Evolutionary conservation across 2,329 filamentous ascomycete genomes (phyloP).

Genomic region (Emergomyces pasteurianus): DNA sequence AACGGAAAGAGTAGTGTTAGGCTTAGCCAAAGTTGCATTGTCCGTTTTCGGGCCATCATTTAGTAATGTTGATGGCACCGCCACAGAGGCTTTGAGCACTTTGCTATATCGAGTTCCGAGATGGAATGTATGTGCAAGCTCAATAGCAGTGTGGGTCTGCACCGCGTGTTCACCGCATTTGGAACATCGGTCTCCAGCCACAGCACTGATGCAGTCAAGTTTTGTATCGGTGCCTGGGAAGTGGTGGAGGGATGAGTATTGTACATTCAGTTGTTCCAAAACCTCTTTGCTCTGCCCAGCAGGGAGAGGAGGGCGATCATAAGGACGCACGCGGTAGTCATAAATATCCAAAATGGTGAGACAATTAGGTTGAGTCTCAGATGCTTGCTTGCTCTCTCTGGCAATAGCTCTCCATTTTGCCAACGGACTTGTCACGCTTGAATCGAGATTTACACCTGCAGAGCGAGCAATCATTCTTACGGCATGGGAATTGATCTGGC

Average conservation of each 20-base stretch:
- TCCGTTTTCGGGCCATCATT: constrained; percentile 5
- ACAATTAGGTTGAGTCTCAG: not conserved
- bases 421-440: constrained; percentile 51
- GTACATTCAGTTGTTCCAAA: constrained; percentile 15
- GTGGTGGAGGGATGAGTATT: constrained; percentile 24
- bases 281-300: constrained; percentile 17
- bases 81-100: constrained; percentile 55
- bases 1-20: constrained; percentile 19
- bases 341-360: constrained; percentile 28
- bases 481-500: constrained; percentile 46
- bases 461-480: constrained; percentile 45
- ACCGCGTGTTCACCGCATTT: constrained; percentile 54
- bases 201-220: constrained; percentile 54
- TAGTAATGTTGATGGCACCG: constrained; percentile 8
- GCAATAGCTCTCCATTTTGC: constrained; percentile 41
- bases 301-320: constrained; percentile 27
- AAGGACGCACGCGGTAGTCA: constrained; percentile 29
- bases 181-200: constrained; percentile 60
- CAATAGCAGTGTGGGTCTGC: constrained; percentile 60
- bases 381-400: constrained; percentile 7
- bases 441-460: constrained; percentile 55
- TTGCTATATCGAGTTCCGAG: constrained; percentile 79
- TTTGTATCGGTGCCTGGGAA: constrained; percentile 30
- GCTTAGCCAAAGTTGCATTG: not conserved
- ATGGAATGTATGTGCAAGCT: constrained; percentile 91